Base-by-base conservation (phyloP, 345 rosid genomes). In the Lepidium didymum region DNA sequence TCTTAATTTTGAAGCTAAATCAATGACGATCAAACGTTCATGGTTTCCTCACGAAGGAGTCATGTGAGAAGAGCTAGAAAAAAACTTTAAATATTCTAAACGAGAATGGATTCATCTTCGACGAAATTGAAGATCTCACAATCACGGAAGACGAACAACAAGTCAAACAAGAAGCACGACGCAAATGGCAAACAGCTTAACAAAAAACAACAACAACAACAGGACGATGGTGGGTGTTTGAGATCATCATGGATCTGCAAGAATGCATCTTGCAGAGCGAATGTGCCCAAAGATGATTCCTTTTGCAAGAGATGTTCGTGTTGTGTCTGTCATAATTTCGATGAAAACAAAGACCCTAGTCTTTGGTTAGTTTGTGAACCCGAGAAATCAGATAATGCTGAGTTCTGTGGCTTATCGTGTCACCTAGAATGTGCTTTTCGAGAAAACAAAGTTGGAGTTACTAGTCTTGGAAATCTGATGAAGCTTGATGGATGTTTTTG, bases 251-350 rank as follows among this genome's bases (percentile, higher is more conserved):
- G 91, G 93, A 80, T 89, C 74, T 77, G 80, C 55, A 77, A 77
- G 35, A 77, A 77, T 18, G 76, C 80, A 34, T 73, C 80, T 7
- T 77, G 80, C 18, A 67, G 80, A 67, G 80, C 80, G 1, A 53
- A 19, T 27, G 50, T 77, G 7, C 79, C 90, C 50, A 87, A 84
- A 81, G 89, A 83, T 34, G 96, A 87, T 68, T 77, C 89, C 35
- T 95, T 91, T 70, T 95, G 99, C 85, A 87, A 75, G 80, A 89
- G 99, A 73, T 95, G 99, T 67, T 95, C 99, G 62, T 95, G 99
- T 75, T 91, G 96, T 41, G 86, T 95, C 33, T 95, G 99, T 64
- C 96, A 91, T 78, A 50, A 69, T 36, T 95, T 87, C 72, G 99
- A 95, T 77, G 97, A 89, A 65, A 95, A 91, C 68, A 77, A 77